Evolutionary conservation across 495 filamentous ascomycete genomes (phyloP).

Genomic region (Hypoxylon fragiforme): DNA sequence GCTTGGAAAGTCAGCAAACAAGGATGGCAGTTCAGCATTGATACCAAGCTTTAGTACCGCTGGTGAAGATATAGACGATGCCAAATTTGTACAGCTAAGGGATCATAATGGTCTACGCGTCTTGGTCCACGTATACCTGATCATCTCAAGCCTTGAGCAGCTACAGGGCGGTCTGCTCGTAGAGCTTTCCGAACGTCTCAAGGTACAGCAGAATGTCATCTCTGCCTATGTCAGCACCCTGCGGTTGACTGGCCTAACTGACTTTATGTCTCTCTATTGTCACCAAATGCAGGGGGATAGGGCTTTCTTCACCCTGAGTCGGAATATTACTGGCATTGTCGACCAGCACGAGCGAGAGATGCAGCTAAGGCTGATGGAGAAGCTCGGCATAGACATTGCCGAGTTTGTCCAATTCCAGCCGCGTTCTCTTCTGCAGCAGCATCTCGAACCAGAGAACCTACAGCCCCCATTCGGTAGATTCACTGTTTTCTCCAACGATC

Average conservation of each 20-base stretch:
- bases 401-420: constrained; percentile 59
- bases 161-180: constrained; percentile 47
- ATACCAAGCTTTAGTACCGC: constrained; percentile 43
- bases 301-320: constrained; percentile 55
- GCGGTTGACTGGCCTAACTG: constrained; percentile 65
- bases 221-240: constrained; percentile 81
- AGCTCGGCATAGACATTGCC: constrained; percentile 53
- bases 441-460: constrained; percentile 19
- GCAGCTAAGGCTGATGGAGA: constrained; percentile 65
- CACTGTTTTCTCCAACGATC: constrained; percentile 52
- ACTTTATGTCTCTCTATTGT: constrained; percentile 84
- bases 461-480: constrained; percentile 46
- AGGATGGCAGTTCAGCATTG: constrained; percentile 50
- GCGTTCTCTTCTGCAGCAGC: constrained; percentile 54
- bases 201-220: constrained; percentile 65
- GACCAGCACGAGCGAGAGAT: constrained; percentile 50
- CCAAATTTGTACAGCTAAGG: constrained; percentile 51
- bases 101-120: constrained; percentile 64
- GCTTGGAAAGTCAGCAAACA: constrained; percentile 57
- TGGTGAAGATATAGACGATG: constrained; percentile 39
- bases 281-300: constrained; percentile 64
- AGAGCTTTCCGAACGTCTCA: constrained; percentile 39
- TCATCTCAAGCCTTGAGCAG: constrained; percentile 53
- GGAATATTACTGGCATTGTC: constrained; percentile 59
- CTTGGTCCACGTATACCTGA: constrained; percentile 60